phyloP scores from a whole-genome alignment of 1,284 basidiomycete genomes.

The Boletus sp. region DNA sequence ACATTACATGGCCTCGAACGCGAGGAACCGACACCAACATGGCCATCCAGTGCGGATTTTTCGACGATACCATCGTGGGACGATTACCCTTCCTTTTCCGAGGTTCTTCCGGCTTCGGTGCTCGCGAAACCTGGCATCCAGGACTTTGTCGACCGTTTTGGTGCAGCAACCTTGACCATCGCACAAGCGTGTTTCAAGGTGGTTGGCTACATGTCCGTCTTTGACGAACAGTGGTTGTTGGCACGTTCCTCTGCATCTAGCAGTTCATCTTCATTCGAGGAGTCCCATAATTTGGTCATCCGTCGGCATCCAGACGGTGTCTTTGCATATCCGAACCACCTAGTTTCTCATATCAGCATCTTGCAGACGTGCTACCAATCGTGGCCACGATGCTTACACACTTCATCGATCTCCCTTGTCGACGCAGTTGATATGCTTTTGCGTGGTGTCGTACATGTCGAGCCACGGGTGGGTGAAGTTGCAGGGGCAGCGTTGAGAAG shows the following conservation, averaged over 20 bases:
- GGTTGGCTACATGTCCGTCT: conserved; percentile 75
- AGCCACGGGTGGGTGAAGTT: conserved; percentile 68
- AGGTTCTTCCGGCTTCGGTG: conserved; percentile 51
- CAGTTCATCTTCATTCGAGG: conserved; percentile 60
- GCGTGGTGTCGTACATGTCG: conserved; percentile 79
- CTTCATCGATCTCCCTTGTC: conserved; percentile 43
- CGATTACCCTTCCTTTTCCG: conserved; percentile 73
- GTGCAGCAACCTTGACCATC: conserved; percentile 60
- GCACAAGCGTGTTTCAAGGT: conserved; percentile 62
- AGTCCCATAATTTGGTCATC: conserved; percentile 58
- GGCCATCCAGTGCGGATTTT: conserved; percentile 79
- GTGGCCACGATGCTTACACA: conserved; percentile 79
- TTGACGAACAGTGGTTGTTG: conserved; percentile 78
- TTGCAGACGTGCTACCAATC: conserved; percentile 79
- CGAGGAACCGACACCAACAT: conserved; percentile 64
- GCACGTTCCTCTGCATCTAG: conserved; percentile 41
- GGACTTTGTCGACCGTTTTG: conserved; percentile 71
- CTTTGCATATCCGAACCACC: conserved; percentile 67
- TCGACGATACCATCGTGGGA: conserved; percentile 50
- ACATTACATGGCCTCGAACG: conserved; percentile 72
- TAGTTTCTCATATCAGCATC: conserved; percentile 66
- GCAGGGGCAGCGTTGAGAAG: conserved; percentile 71
- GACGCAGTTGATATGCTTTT: conserved; percentile 80
- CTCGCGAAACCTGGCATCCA: conserved; percentile 66
- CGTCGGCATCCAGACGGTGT: conserved; percentile 68